These are phyloP conservation scores for Tephrocybe sp. DNA, from an alignment of 768 basidiomycete genomes.

Conservation along the genomic window DNA sequence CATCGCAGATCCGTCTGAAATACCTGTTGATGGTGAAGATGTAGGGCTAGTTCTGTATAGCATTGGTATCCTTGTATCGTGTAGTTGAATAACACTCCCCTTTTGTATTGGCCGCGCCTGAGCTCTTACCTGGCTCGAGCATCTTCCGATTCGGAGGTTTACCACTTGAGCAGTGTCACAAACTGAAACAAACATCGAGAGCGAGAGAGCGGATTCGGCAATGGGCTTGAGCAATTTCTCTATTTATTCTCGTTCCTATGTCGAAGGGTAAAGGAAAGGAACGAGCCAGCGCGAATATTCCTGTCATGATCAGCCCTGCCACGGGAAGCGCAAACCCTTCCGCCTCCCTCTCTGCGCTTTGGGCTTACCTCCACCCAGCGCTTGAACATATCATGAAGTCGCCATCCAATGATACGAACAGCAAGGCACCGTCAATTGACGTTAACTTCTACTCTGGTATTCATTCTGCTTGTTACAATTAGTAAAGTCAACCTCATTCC, in stretches of 20 bases:
- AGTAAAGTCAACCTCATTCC: conserved; percentile 41
- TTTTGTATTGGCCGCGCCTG: too few species aligned
- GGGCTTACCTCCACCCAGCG: conserved; percentile 76
- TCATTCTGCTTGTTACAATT: conserved; percentile 83
- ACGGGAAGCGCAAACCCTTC: conserved; percentile 73
- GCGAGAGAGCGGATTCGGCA: background rate
- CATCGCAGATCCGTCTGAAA: conserved; percentile 55
- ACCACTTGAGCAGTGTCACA: too few species aligned
- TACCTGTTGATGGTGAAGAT: conserved; percentile 61
- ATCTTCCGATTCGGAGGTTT: too few species aligned
- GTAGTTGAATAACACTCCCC: too few species aligned
- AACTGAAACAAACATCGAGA: conserved; percentile 5
- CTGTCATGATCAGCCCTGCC: conserved; percentile 51
- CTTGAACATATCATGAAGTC: conserved; percentile 75
- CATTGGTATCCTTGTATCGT: too few species aligned
- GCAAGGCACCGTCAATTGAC: conserved; percentile 71
- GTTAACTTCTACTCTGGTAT: conserved; percentile 74
- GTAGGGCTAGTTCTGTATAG: conserved; percentile 21
- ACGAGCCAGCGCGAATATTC: conserved; percentile 14
- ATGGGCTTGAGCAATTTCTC: background rate
- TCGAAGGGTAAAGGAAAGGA: conserved; percentile 33
- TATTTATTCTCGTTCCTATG: conserved; percentile 10
- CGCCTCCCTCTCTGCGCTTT: conserved; percentile 68
- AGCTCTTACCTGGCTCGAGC: too few species aligned
- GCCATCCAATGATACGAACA: conserved; percentile 53